phyloP scores from a whole-genome alignment of 2,329 filamentous ascomycete genomes.

The Ceratocystis papillata region DNA sequence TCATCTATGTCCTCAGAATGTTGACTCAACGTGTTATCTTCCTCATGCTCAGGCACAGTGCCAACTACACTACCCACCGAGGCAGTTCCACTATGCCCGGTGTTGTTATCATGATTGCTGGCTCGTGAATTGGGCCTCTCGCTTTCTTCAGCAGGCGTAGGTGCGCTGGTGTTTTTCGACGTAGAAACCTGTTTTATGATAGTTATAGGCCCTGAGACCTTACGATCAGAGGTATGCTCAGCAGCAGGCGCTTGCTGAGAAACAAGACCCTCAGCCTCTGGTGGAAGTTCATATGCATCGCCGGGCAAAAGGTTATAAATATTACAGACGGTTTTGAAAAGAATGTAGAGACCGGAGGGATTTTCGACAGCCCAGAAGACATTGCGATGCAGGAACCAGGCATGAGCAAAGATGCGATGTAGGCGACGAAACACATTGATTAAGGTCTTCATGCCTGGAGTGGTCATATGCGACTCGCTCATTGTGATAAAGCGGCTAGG shows the following conservation, averaged over 20 bases:
- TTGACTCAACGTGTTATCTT: constrained; percentile 47
- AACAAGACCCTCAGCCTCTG: constrained; percentile 81
- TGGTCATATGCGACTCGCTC: constrained; percentile 48
- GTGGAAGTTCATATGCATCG: constrained; percentile 91
- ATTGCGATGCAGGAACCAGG: constrained; percentile 93
- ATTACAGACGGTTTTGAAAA: constrained; percentile 97
- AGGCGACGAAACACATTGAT: constrained; percentile 90
- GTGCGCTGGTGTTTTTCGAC: background rate
- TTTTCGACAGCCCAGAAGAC: constrained; percentile 93
- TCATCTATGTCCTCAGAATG: constrained; percentile 27
- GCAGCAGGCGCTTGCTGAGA: constrained; percentile 9
- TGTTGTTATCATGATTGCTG: constrained; percentile 47
- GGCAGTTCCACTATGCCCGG: background rate
- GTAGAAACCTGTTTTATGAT: constrained; percentile 18
- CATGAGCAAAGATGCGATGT: constrained; percentile 94
- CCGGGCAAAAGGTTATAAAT: constrained; percentile 77
- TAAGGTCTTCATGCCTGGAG: constrained; percentile 64
- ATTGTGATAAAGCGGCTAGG: constrained; percentile 63
- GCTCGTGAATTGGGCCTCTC: constrained; percentile 42
- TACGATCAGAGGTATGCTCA: constrained; percentile 28
- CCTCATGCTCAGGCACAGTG: constrained; percentile 55
- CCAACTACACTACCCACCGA: constrained; percentile 50
- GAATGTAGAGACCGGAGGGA: constrained; percentile 82
- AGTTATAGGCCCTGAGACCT: constrained; percentile 28
- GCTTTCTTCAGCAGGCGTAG: constrained; percentile 15